phyloP scores from a whole-genome alignment of 2,329 filamentous ascomycete species.

The Aspergillus quadrilineatus region DNA sequence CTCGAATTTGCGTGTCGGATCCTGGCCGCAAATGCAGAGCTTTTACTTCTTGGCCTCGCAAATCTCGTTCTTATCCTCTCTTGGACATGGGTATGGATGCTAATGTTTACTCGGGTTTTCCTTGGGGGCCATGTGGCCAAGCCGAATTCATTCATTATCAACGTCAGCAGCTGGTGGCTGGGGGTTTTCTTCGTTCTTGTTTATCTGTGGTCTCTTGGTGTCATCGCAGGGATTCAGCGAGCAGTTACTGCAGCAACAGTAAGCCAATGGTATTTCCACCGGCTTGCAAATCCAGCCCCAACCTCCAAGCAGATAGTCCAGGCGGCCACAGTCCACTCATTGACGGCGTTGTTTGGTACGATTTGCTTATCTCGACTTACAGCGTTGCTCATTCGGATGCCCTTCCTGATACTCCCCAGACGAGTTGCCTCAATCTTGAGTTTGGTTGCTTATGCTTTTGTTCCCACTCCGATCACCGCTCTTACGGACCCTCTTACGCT shows the following conservation, averaged over 20 bases:
- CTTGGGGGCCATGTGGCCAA: slow-evolving; percentile 78
- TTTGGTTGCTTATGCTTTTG: slow-evolving; percentile 72
- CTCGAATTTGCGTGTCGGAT: slow-evolving; percentile 91
- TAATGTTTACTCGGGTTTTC: slow-evolving; percentile 95
- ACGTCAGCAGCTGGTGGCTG: slow-evolving; percentile 89
- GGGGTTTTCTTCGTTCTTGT: slow-evolving; percentile 89
- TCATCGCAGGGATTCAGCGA: slow-evolving; percentile 85
- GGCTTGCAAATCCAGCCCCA: slow-evolving; percentile 73
- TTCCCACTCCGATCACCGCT: slow-evolving; percentile 80
- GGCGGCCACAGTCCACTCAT: slow-evolving; percentile 77
- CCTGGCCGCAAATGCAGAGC: slow-evolving; percentile 75
- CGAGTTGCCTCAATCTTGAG: slow-evolving; percentile 68
- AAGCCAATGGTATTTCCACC: slow-evolving; percentile 98
- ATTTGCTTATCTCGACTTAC: slow-evolving; percentile 85
- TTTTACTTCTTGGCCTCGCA: slow-evolving; percentile 79
- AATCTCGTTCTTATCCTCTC: slow-evolving; percentile 72
- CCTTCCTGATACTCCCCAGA: slow-evolving; percentile 77
- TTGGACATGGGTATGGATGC: slow-evolving; percentile 95
- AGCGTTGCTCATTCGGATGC: slow-evolving; percentile 76
- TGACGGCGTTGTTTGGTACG: slow-evolving; percentile 85
- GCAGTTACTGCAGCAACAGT: slow-evolving; percentile 92
- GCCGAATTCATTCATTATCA: slow-evolving; percentile 70
- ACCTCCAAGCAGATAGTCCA: slow-evolving; percentile 77
- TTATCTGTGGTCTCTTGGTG: slow-evolving; percentile 90
- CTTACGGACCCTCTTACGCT: slow-evolving; percentile 89